Percentiles rank a stretch among this genome's conserved stretches.
Conservation (phyloP, 2,329 filamentous ascomycete genomes). For the Cercospora sesami region DNA sequence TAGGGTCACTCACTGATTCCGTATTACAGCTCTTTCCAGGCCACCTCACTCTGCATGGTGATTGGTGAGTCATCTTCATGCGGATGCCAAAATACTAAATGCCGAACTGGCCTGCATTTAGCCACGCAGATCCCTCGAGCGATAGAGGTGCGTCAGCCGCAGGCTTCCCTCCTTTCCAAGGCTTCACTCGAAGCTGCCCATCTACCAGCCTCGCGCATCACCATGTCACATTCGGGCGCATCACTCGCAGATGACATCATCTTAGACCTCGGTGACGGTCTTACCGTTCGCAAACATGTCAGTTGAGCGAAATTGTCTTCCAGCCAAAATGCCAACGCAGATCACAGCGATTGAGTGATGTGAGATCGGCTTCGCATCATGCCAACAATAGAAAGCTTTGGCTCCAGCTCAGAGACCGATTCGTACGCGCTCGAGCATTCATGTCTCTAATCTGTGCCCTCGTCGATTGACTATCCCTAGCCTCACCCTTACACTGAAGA, state of each 20-base stretch:
- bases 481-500: slow-evolving; percentile 43
- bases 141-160: neutral
- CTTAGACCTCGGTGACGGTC: slow-evolving; percentile 13
- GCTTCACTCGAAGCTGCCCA: neutral
- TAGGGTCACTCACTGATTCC: neutral
- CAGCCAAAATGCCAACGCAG: neutral
- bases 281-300: slow-evolving; percentile 22
- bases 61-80: neutral
- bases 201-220: neutral
- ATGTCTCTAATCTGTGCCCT: neutral
- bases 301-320: neutral
- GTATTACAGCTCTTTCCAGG: neutral
- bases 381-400: slow-evolving; percentile 39
- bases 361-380: slow-evolving; percentile 19
- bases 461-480: slow-evolving; percentile 5
- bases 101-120: neutral
- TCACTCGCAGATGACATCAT: neutral
- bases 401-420: slow-evolving; percentile 42
- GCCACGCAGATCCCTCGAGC: neutral
- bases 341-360: slow-evolving; percentile 5
- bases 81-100: neutral
- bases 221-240: neutral
- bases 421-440: slow-evolving; percentile 24
- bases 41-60: neutral
- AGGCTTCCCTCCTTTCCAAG: neutral